A percentile compares a stretch with the other conserved stretches of the same genome.
phyloP scores from a whole-genome alignment of 352 stramenopile species.

The Pythium angustatum region DNA sequence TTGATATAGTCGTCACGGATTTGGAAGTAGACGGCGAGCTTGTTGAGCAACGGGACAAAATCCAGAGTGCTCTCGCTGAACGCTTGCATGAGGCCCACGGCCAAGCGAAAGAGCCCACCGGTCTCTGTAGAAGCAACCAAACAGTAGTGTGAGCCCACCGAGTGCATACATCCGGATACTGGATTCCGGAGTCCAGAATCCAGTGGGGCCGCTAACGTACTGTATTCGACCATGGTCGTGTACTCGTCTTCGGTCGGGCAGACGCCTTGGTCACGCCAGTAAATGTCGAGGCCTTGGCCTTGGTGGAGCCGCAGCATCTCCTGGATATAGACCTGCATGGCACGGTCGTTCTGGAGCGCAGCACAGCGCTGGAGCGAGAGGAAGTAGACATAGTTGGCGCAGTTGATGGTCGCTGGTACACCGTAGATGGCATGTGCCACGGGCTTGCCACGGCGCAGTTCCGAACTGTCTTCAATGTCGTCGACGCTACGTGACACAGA shows the following conservation, averaged over 20 bases:
- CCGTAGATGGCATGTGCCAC: constrained; percentile 97
- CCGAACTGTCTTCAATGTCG: constrained; percentile 98
- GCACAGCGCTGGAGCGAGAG: constrained; percentile 93
- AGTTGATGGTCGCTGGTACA: constrained; percentile 96
- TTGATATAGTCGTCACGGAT: constrained; percentile 99
- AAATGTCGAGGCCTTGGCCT: constrained; percentile 95
- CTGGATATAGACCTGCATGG: constrained; percentile 91
- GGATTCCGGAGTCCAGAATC: too few relatives aligned
- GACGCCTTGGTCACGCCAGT: constrained; percentile 90
- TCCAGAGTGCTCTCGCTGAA: constrained; percentile 75
- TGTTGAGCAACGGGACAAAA: constrained; percentile 91
- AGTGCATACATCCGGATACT: too few relatives aligned
- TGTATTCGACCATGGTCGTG: constrained; percentile 95
- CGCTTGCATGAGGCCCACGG: constrained; percentile 94
- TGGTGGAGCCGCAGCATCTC: constrained; percentile 96
- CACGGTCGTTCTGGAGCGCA: constrained; percentile 75
- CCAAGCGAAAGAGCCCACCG: constrained; percentile 95
- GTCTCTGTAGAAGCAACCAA: constrained; percentile 82
- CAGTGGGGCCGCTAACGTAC: constrained; percentile 38
- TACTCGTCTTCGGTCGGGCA: constrained; percentile 94
- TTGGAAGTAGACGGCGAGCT: constrained; percentile 97
- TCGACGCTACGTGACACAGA: constrained; percentile 74
- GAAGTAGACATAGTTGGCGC: constrained; percentile 98
- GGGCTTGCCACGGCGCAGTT: constrained; percentile 92
- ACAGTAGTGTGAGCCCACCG: not conserved